Evolutionary conservation across 768 basidiomycete species (phyloP).

Genomic region (Russula virescens): DNA sequence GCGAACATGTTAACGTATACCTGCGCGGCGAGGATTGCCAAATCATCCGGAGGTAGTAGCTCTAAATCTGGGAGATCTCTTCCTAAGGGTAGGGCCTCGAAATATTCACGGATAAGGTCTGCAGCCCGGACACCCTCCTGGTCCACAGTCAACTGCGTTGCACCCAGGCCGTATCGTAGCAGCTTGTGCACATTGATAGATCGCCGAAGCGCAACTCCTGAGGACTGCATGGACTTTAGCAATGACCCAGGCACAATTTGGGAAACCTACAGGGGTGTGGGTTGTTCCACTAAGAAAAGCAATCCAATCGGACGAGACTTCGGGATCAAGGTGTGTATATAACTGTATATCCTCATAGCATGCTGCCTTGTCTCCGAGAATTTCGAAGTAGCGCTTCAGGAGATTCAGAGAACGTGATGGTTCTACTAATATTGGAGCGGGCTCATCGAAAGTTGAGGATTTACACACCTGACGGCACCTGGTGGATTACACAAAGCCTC

Average conservation of each 20-base stretch:
- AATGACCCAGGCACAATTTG: neutral
- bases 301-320: conserved; percentile 47
- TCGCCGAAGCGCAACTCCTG: conserved; percentile 51
- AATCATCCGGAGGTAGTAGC: conserved; percentile 83
- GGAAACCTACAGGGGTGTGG: conserved; percentile 40
- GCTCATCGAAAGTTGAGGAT: neutral
- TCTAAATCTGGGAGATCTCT: conserved; percentile 63
- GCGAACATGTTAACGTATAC: conserved; percentile 61
- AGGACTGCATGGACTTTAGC: conserved; percentile 35
- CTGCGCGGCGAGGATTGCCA: conserved; percentile 69
- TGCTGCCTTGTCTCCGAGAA: conserved; percentile 74
- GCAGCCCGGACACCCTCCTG: conserved; percentile 48
- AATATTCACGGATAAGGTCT: conserved; percentile 55
- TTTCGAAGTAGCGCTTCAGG: conserved; percentile 62
- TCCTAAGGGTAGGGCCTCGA: conserved; percentile 63
- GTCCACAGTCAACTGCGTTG: conserved; percentile 48
- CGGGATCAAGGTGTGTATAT: conserved; percentile 49
- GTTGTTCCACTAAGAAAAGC: conserved; percentile 46
- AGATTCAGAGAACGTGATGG: conserved; percentile 39
- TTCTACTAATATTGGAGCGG: conserved; percentile 34
- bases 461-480: conserved; percentile 42
- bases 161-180: conserved; percentile 51
- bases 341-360: conserved; percentile 82
- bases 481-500: conserved; percentile 46
- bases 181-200: conserved; percentile 74